Evolutionary conservation across 768 basidiomycete genomes (phyloP).

Genomic region (Candolleomyces eurysporus): DNA sequence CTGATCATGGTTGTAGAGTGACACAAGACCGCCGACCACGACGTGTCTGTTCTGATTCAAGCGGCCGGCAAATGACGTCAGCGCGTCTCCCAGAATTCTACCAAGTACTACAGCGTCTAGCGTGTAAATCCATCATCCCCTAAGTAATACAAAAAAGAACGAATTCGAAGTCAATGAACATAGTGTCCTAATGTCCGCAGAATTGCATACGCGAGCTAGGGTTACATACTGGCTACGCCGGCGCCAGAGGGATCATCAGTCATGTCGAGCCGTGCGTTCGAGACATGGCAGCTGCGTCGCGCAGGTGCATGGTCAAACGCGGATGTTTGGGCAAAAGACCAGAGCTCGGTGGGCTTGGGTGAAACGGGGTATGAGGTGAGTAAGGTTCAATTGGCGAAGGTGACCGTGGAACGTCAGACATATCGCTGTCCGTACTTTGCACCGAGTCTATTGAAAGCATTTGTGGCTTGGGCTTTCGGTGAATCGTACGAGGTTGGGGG

Average conservation of each 20-base stretch:
- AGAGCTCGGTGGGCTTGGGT: slow-evolving; percentile 21
- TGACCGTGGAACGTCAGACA: slow-evolving; percentile 24
- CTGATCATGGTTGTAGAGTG: not conserved
- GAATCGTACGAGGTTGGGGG: not conserved
- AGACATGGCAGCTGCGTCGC: not conserved
- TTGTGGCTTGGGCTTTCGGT: not conserved
- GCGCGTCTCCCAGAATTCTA: no score
- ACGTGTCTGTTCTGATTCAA: not conserved
- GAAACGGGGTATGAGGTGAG: slow-evolving; percentile 17
- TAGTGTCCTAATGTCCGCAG: no score
- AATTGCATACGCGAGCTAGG: no score
- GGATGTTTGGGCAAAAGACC: slow-evolving; percentile 22
- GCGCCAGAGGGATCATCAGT: no score
- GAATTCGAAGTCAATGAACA: no score
- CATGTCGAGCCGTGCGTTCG: no score
- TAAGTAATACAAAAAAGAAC: no score
- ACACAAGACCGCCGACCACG: not conserved
- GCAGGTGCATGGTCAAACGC: slow-evolving; percentile 15
- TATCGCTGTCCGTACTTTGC: not conserved
- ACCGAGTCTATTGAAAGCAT: not conserved
- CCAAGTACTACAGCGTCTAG: no score
- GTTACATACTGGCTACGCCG: no score
- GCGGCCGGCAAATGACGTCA: not conserved
- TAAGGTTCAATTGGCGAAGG: slow-evolving; percentile 17
- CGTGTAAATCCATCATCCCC: no score